Percentiles rank a stretch among this genome's conserved stretches.
Conservation (phyloP, 441 rosid genomes). For the Eugenia klotzschiana region DNA sequence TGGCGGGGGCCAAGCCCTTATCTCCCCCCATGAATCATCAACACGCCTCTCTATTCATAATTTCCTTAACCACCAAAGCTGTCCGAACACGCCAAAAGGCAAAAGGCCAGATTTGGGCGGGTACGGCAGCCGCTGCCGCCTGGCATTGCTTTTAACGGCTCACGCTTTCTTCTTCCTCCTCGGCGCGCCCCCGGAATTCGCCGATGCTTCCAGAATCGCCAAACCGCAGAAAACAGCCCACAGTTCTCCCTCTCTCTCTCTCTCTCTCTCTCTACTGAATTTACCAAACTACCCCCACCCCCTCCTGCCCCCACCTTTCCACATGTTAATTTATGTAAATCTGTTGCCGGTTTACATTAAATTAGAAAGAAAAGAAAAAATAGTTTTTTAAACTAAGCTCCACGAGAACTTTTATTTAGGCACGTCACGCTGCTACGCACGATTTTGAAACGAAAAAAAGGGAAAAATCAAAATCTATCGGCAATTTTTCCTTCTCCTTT, state of each 20-base stretch:
- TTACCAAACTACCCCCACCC: background rate
- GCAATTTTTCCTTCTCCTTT: background rate
- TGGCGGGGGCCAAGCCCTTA: too few species aligned
- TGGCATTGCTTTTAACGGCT: background rate
- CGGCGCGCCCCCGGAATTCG: background rate
- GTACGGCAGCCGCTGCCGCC: background rate
- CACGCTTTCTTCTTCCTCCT: background rate
- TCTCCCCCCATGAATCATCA: too few species aligned
- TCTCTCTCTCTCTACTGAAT: background rate
- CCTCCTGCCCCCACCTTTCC: background rate
- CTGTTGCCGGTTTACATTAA: too few species aligned
- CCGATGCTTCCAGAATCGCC: background rate
- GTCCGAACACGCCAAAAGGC: too few species aligned
- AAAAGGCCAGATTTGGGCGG: too few species aligned
- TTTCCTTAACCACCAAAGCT: too few species aligned
- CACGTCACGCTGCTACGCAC: too few species aligned
- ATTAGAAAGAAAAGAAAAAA: too few species aligned
- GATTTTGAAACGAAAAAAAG: too few species aligned
- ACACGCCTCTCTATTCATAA: too few species aligned
- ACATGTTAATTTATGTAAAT: background rate
- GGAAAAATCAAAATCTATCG: background rate
- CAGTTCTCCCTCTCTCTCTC: background rate
- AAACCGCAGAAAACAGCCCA: background rate
- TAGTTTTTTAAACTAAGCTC: too few species aligned
- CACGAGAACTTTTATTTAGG: too few species aligned